Conservation (phyloP, 768 basidiomycete species). For the Suillus subalutaceus region DNA sequence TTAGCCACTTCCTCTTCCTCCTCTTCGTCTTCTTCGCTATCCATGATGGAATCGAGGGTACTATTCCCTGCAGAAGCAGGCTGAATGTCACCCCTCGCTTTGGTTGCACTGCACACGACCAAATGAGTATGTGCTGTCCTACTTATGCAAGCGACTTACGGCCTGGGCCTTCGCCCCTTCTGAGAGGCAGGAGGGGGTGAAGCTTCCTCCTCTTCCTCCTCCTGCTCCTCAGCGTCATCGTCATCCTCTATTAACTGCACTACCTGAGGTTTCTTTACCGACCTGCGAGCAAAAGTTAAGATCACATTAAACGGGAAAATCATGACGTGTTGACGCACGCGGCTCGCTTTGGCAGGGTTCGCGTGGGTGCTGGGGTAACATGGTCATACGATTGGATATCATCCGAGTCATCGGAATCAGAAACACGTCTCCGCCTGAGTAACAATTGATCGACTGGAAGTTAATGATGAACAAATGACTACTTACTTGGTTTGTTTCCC, state of each 20-base stretch:
- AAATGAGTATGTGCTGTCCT: constrained; percentile 7
- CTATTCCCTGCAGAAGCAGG: constrained; percentile 18
- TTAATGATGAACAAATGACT: background rate
- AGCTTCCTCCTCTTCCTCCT: constrained; percentile 44
- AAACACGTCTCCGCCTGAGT: constrained; percentile 57
- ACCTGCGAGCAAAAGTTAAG: constrained; percentile 27
- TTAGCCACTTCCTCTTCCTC: constrained; percentile 44
- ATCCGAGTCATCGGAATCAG: constrained; percentile 52
- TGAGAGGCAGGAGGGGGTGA: constrained; percentile 36
- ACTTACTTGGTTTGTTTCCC: constrained; percentile 45
- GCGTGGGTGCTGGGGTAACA: constrained; percentile 43
- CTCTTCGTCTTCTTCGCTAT: constrained; percentile 53
- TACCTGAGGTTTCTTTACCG: constrained; percentile 40
- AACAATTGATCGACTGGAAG: background rate
- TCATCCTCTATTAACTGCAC: constrained; percentile 26
- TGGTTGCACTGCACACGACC: constrained; percentile 18
- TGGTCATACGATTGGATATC: constrained; percentile 38
- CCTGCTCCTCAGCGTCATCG: constrained; percentile 44
- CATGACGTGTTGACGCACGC: constrained; percentile 46
- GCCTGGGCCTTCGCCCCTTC: background rate
- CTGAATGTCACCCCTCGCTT: constrained; percentile 18
- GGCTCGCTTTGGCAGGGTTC: constrained; percentile 57
- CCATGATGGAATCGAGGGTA: constrained; percentile 54
- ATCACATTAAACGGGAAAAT: background rate
- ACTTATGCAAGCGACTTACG: constrained; percentile 14